Percentiles rank a stretch among this genome's conserved stretches.
Evolutionary conservation across 1,284 basidiomycete genomes (phyloP).

Genomic region (Fomitopsis schrenkii): DNA sequence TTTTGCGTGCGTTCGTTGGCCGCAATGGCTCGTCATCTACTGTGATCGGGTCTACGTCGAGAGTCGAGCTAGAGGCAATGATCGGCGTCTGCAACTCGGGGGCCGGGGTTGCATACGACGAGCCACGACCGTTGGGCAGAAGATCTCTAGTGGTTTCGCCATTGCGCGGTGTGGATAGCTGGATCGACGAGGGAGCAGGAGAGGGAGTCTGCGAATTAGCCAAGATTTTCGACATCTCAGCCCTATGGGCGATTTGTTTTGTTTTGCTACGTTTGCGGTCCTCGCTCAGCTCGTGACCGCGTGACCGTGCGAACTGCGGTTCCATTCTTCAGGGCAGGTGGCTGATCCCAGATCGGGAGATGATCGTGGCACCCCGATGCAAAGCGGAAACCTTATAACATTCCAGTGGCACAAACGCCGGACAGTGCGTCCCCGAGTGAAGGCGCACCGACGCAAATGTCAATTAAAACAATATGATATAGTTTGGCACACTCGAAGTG

Average conservation of each 20-base stretch:
- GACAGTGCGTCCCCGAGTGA: not conserved
- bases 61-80: constrained; percentile 4
- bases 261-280: constrained; percentile 50
- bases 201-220: constrained; percentile 30
- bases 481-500: too few relatives aligned
- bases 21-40: not conserved
- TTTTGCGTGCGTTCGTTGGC: not conserved
- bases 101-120: constrained; percentile 13
- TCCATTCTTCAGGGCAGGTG: constrained; percentile 35
- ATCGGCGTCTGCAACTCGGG: constrained; percentile 3
- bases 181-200: constrained; percentile 12
- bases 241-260: constrained; percentile 26
- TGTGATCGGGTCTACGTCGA: constrained; percentile 1
- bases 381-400: too few relatives aligned
- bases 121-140: not conserved
- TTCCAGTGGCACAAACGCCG: not conserved
- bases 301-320: constrained; percentile 15
- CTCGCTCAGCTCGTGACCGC: constrained; percentile 39
- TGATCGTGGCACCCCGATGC: too few relatives aligned
- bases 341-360: not conserved
- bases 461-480: too few relatives aligned
- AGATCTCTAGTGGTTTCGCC: constrained; percentile 1
- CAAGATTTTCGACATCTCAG: constrained; percentile 51
- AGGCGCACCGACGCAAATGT: too few relatives aligned
- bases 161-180: constrained; percentile 4